Conservation (phyloP, 1,284 basidiomycete genomes). For the Ustilago trichophora region DNA sequence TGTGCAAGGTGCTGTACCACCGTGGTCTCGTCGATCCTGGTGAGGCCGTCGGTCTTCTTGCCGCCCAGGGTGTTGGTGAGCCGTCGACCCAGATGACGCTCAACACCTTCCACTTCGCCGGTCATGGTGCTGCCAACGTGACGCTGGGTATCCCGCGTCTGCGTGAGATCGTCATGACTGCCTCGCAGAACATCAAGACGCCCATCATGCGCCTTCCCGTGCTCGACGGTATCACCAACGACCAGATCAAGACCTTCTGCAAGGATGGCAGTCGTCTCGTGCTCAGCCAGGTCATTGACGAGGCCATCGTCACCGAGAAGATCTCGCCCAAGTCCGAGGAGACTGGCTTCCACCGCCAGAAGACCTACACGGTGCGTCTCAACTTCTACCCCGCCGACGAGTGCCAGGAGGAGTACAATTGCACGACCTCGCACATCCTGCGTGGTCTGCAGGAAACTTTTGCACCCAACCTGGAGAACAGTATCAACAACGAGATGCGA, state of each 20-base stretch:
- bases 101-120: conserved; percentile 98
- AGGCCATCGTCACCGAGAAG: conserved; percentile 82
- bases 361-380: conserved; percentile 83
- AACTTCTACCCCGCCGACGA: conserved; percentile 87
- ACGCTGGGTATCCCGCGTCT: conserved; percentile 98
- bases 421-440: conserved; percentile 79
- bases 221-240: conserved; percentile 54
- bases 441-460: conserved; percentile 79
- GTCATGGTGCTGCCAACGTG: conserved; percentile 98
- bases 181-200: conserved; percentile 93
- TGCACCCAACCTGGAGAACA: conserved; percentile 83
- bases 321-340: conserved; percentile 75
- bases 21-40: conserved; percentile 85
- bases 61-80: conserved; percentile 99
- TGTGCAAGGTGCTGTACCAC: conserved; percentile 65
- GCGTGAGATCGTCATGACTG: conserved; percentile 99
- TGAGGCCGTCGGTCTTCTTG: conserved; percentile 94
- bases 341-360: conserved; percentile 72
- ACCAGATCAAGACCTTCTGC: conserved; percentile 78
- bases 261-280: conserved; percentile 87
- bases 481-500: conserved; percentile 86
- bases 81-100: conserved; percentile 99
- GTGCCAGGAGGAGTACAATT: conserved; percentile 85
- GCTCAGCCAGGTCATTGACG: conserved; percentile 88
- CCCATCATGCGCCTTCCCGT: conserved; percentile 93